Evolutionary conservation across 352 stramenopile species (phyloP).

Genomic region (Phytophthora kernoviae): DNA sequence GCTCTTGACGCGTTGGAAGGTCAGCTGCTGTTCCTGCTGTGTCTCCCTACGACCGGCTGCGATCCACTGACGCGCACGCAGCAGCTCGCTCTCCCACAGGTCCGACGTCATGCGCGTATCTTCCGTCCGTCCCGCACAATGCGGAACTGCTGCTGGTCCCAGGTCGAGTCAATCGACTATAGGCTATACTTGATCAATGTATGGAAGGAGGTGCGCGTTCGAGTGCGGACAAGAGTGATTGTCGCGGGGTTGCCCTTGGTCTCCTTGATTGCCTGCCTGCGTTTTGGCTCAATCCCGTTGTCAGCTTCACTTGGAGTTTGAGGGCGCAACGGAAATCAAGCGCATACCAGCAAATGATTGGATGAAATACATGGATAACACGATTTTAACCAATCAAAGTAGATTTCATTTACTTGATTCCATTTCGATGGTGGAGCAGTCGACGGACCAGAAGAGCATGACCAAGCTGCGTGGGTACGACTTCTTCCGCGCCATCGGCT

Average conservation of each 20-base stretch:
- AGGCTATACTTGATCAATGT: slow-evolving; percentile 1
- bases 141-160: no score
- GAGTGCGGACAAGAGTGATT: neutral
- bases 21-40: slow-evolving; percentile 10
- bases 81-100: slow-evolving; percentile 53
- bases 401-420: neutral
- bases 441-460: slow-evolving; percentile 21
- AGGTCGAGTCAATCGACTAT: slow-evolving; percentile 16
- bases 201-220: neutral
- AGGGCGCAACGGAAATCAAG: neutral
- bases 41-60: slow-evolving; percentile 12
- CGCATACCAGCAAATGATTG: no score
- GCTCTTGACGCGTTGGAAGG: slow-evolving; percentile 40
- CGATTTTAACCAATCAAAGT: slow-evolving; percentile 13
- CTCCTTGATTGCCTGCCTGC: neutral
- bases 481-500: slow-evolving; percentile 81
- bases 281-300: neutral
- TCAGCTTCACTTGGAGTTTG: neutral
- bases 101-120: slow-evolving; percentile 1
- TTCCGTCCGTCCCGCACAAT: slow-evolving; percentile 17
- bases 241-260: neutral
- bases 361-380: neutral
- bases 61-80: slow-evolving; percentile 46
- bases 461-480: slow-evolving; percentile 77
- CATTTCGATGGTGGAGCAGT: slow-evolving; percentile 19